Evolutionary conservation across 345 rosid species (phyloP), one percentile per base, ranked within the genome.

Genomic region (Lepidium sativum): DNA sequence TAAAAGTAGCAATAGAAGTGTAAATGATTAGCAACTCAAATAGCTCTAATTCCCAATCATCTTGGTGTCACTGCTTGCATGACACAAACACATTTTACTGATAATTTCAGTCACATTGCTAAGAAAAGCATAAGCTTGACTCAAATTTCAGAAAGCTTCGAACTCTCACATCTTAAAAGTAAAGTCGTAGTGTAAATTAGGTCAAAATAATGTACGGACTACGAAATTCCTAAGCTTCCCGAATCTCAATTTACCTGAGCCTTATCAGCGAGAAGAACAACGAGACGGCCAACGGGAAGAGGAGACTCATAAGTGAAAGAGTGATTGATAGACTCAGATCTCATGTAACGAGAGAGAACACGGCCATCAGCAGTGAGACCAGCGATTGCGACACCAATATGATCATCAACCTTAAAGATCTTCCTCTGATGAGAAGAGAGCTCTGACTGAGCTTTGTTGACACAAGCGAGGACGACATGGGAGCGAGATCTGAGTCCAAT

Each of bases 321-420:
- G 75, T 92, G 83, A 60, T 89, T 92, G 41, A 92, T 87, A 39
- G 97, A 89, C 71, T 92, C 98, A 42, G 95, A 82, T 47, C 98
- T 84, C 98, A 92, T 87, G 55, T 87, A 92, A 11, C 96, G 89
- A 11, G 97, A 89, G 16, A 89, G 84, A 32, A 92, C 98, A 44
- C 97, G 94, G 6, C 99, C 97, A 75, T 87, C 96, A 34, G 99
- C 97, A 45, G 97, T 89, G 54, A 89, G 96, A 6, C 97, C 97
- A 27, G 96, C 92, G 39, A 92, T 92, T 32, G 97, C 92, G 59
- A 92, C 86, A 32, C 97, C 99, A 40, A 90, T 90, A 69, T 92
- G 97, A 75, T 92, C 97, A 55, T 92, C 97, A 35, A 90, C 97
- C 71, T 87, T 92, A 75, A 92, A 92, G 83, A 92, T 90, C 89